A percentile compares a stretch with the other conserved stretches of the same genome.
These are phyloP conservation scores for Phyllachora maydis DNA, from an alignment of 2,329 filamentous ascomycete species.

Conservation along the genomic window DNA sequence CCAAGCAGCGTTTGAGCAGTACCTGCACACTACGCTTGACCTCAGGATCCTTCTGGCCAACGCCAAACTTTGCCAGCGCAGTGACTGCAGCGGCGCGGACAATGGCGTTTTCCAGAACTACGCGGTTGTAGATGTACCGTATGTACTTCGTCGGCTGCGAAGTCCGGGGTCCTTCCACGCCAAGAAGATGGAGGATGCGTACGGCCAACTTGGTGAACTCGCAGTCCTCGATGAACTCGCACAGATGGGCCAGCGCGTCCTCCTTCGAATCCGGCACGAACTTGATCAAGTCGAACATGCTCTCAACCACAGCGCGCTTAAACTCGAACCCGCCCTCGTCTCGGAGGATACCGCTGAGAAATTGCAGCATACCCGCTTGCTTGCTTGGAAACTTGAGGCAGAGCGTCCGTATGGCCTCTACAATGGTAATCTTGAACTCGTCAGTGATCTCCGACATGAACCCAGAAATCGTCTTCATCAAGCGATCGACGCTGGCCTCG, in stretches of 20 bases:
- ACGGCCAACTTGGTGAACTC: constrained; percentile 97
- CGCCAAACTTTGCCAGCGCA: constrained; percentile 88
- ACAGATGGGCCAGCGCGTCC: constrained; percentile 77
- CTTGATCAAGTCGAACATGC: constrained; percentile 98
- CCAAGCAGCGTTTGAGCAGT: constrained; percentile 76
- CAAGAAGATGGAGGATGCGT: constrained; percentile 81
- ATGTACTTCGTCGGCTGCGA: constrained; percentile 96
- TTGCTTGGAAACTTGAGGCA: constrained; percentile 97
- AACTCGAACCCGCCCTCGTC: constrained; percentile 98
- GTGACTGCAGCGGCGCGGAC: constrained; percentile 91
- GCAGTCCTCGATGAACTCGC: constrained; percentile 98
- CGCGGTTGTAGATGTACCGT: constrained; percentile 96
- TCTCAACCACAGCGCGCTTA: constrained; percentile 92
- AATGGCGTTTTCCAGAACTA: constrained; percentile 91
- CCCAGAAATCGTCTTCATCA: constrained; percentile 96
- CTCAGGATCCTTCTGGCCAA: constrained; percentile 87
- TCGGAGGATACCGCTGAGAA: constrained; percentile 88
- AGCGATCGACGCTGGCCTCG: constrained; percentile 83
- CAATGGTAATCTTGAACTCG: constrained; percentile 99
- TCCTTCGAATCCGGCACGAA: constrained; percentile 81
- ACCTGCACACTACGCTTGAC: constrained; percentile 93
- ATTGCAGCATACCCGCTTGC: constrained; percentile 92
- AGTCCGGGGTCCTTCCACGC: constrained; percentile 86
- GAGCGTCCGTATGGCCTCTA: constrained; percentile 89
- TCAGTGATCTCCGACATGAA: constrained; percentile 99